Conservation (phyloP, 2,329 filamentous ascomycete genomes). For the Alternaria triticina region DNA sequence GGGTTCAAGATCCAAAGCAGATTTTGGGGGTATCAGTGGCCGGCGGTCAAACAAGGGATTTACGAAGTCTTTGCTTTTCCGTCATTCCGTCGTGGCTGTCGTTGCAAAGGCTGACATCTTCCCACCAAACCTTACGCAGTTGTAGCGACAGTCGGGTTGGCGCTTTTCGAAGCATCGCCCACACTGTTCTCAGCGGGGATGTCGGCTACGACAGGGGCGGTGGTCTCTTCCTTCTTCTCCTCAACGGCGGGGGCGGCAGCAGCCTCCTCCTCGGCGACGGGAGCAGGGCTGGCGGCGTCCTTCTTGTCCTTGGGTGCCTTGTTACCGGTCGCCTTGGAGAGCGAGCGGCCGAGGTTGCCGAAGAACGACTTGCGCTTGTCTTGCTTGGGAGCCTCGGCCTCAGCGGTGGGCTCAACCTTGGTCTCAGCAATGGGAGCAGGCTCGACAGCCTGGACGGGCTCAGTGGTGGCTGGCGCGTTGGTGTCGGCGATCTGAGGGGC, state of each 20-base stretch:
- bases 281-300: constrained; percentile 37
- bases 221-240: constrained; percentile 37
- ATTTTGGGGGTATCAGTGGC: constrained; percentile 43
- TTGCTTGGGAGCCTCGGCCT: constrained; percentile 59
- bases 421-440: constrained; percentile 47
- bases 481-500: constrained; percentile 45
- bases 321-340: constrained; percentile 49
- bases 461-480: constrained; percentile 17
- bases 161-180: constrained; percentile 49
- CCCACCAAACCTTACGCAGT: constrained; percentile 53
- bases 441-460: constrained; percentile 20
- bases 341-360: constrained; percentile 65
- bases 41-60: constrained; percentile 49
- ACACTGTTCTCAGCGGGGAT: constrained; percentile 48
- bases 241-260: constrained; percentile 32
- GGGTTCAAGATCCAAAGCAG: constrained; percentile 28
- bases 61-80: constrained; percentile 51
- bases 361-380: constrained; percentile 89
- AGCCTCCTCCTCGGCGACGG: constrained; percentile 40
- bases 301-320: constrained; percentile 48
- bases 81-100: constrained; percentile 53
- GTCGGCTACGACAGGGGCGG: constrained; percentile 33
- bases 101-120: constrained; percentile 46
- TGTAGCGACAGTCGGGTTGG: constrained; percentile 47
- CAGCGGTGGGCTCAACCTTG: constrained; percentile 50